These are phyloP conservation scores for Nemania abortiva DNA, from an alignment of 2,329 filamentous ascomycete genomes.

Conservation along the genomic window DNA sequence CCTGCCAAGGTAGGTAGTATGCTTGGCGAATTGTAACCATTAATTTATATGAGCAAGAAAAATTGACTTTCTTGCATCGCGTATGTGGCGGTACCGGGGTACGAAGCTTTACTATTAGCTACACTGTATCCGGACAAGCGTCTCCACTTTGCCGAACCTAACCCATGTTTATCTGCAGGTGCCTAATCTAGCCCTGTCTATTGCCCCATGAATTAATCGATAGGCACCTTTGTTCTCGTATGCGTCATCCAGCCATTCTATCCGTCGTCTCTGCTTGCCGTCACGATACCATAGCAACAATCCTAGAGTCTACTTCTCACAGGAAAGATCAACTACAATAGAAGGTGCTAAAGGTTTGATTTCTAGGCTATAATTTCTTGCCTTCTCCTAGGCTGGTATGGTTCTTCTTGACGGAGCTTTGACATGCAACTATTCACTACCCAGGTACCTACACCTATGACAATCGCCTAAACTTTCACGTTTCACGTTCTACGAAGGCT, in stretches of 20 bases:
- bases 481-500: not conserved
- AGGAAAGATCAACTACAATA: not conserved
- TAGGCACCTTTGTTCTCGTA: conserved; percentile 3
- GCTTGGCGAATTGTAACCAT: no score
- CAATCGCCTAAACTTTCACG: not conserved
- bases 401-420: not conserved
- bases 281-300: conserved; percentile 1
- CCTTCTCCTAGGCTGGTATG: not conserved
- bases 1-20: no score
- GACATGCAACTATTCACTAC: not conserved
- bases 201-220: conserved; percentile 11
- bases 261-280: not conserved
- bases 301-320: not conserved
- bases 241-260: conserved; percentile 31
- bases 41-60: no score
- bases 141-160: no score
- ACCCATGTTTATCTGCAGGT: conserved; percentile 3
- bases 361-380: not conserved
- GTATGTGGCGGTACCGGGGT: no score
- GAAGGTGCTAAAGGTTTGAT: not conserved
- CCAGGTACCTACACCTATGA: not conserved
- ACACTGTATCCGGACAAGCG: no score
- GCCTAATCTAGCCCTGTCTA: not conserved
- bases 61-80: no score
- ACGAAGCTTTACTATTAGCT: no score